Evolutionary conservation across 2,329 filamentous ascomycete species (phyloP).

Genomic region (Capronia americana): DNA sequence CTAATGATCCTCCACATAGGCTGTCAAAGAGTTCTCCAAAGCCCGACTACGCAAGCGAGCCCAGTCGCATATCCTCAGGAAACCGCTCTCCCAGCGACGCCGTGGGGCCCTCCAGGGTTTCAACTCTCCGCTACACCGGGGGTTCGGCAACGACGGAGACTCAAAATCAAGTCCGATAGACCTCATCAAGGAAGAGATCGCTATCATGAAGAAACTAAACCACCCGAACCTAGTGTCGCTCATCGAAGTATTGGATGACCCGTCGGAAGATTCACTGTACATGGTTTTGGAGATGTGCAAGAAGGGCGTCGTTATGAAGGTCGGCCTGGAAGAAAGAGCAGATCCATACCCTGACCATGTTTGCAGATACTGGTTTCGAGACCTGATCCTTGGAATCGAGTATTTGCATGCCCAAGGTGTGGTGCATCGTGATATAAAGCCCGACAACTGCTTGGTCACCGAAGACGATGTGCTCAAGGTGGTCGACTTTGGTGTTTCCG

Average conservation of each 20-base stretch:
- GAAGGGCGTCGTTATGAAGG: slow-evolving; percentile 96
- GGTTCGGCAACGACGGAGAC: slow-evolving; percentile 59
- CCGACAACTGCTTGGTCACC: slow-evolving; percentile 90
- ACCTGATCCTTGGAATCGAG: slow-evolving; percentile 92
- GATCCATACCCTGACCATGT: slow-evolving; percentile 81
- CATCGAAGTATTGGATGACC: slow-evolving; percentile 94
- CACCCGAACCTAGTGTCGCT: slow-evolving; percentile 92
- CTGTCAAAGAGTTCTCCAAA: slow-evolving; percentile 98
- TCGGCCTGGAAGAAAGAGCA: slow-evolving; percentile 82
- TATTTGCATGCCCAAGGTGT: slow-evolving; percentile 95
- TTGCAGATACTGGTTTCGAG: slow-evolving; percentile 91
- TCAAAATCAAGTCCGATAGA: slow-evolving; percentile 68
- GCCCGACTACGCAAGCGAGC: slow-evolving; percentile 84
- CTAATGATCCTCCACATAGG: slow-evolving; percentile 59
- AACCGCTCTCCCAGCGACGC: slow-evolving; percentile 60
- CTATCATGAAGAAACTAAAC: slow-evolving; percentile 98
- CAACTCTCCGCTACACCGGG: slow-evolving; percentile 69
- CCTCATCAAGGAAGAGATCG: slow-evolving; percentile 93
- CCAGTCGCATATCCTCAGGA: slow-evolving; percentile 83
- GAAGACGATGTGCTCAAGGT: slow-evolving; percentile 94
- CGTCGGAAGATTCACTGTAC: slow-evolving; percentile 92
- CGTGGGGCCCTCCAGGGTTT: slow-evolving; percentile 61
- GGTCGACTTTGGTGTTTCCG: slow-evolving; percentile 94
- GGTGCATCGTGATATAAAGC: slow-evolving; percentile 96
- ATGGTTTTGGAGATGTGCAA: slow-evolving; percentile 99